phyloP scores from a whole-genome alignment of 2,329 filamentous ascomycete genomes.

The Ilyonectria mors-panacis region DNA sequence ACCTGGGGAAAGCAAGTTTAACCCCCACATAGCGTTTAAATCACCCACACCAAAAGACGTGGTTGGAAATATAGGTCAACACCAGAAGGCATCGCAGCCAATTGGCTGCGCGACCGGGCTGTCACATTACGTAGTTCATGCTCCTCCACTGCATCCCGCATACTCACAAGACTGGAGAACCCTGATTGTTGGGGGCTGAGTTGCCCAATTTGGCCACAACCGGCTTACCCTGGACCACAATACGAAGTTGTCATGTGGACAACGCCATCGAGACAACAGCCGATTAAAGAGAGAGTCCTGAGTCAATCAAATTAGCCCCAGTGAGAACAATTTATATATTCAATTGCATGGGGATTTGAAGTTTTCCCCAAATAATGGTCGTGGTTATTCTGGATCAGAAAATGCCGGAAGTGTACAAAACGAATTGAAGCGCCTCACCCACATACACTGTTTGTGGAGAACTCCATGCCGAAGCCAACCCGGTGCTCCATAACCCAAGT shows the following conservation, averaged over 20 bases:
- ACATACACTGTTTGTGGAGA: no score
- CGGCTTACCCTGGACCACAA: conserved; percentile 28
- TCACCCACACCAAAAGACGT: conserved; percentile 7
- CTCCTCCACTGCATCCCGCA: conserved; percentile 6
- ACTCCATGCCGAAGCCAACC: no score
- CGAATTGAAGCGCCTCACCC: no score
- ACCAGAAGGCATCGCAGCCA: not conserved
- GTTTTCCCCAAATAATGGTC: no score
- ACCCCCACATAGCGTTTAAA: not conserved
- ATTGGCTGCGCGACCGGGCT: not conserved
- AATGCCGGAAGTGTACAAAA: no score
- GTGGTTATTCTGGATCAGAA: no score
- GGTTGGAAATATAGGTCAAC: conserved; percentile 15
- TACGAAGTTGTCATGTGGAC: conserved; percentile 14
- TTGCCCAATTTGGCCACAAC: conserved; percentile 10
- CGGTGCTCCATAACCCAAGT: no score
- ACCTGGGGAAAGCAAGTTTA: not conserved
- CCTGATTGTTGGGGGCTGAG: conserved; percentile 22
- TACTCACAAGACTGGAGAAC: conserved; percentile 23
- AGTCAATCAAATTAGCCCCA: not conserved
- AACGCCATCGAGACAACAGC: not conserved
- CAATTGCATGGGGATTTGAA: no score
- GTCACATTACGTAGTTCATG: conserved; percentile 23
- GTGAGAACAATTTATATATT: not conserved
- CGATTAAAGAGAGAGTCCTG: not conserved